Percentiles rank a stretch among this genome's conserved stretches.
Conservation (phyloP, 23 red algal species). For the Gracilaria domingensis region DNA sequence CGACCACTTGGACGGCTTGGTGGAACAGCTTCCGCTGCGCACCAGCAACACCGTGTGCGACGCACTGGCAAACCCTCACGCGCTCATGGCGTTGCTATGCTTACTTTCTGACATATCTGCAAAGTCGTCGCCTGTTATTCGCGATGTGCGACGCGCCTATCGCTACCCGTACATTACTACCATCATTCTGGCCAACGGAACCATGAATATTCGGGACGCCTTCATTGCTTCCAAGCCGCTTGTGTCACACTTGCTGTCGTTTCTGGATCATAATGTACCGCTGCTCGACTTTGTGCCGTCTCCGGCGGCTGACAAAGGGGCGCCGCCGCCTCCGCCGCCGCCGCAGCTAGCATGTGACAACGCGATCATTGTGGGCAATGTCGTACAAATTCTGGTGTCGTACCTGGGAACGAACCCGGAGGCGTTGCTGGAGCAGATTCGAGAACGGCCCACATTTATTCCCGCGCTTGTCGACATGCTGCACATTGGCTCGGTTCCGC, state of each 20-base stretch:
- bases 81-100: constrained; percentile 9
- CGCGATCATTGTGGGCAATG: constrained; percentile 44
- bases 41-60: constrained; percentile 35
- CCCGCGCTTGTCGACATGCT: constrained; percentile 46
- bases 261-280: constrained; percentile 36
- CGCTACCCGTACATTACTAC: constrained; percentile 59
- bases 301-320: background rate
- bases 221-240: constrained; percentile 30
- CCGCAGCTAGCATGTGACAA: constrained; percentile 25
- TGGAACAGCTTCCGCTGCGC: constrained; percentile 41
- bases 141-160: constrained; percentile 39
- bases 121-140: constrained; percentile 19
- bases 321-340: background rate
- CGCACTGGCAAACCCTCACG: constrained; percentile 15
- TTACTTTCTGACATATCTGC: constrained; percentile 41
- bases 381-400: constrained; percentile 43
- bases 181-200: constrained; percentile 48
- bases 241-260: constrained; percentile 29
- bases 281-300: background rate
- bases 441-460: constrained; percentile 13
- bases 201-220: constrained; percentile 37
- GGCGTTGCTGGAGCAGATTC: constrained; percentile 27
- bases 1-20: constrained; percentile 45
- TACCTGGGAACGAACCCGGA: constrained; percentile 54
- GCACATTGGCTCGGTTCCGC: constrained; percentile 39